Evolutionary conservation across 257 asterid species (phyloP).

Genomic region (Solanum clarkiae): DNA sequence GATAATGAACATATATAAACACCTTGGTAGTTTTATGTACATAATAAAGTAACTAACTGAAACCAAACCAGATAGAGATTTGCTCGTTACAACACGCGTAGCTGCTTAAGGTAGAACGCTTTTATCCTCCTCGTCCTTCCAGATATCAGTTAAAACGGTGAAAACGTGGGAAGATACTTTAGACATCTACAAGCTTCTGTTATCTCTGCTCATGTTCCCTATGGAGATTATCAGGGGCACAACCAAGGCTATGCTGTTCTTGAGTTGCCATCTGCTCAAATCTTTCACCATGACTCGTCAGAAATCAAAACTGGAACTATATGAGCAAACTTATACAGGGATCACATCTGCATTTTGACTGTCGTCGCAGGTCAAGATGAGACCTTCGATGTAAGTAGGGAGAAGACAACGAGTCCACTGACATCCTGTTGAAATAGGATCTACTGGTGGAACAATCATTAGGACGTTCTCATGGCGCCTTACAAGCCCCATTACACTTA

Average conservation of each 20-base stretch:
- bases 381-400: constrained; percentile 32
- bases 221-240: not conserved
- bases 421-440: constrained; percentile 38
- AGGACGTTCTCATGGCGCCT: constrained; percentile 38
- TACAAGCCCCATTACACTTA: constrained; percentile 51
- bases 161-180: not conserved
- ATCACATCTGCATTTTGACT: constrained; percentile 26
- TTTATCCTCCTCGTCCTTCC: not conserved
- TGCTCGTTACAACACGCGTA: not conserved
- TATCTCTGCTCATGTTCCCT: not conserved
- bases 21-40: not conserved
- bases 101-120: not conserved
- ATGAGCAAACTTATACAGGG: constrained; percentile 30
- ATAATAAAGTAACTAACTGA: not conserved
- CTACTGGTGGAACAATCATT: constrained; percentile 52
- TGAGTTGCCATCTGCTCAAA: not conserved
- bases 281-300: not conserved
- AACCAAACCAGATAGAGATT: not conserved
- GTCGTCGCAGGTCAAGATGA: constrained; percentile 24
- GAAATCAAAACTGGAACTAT: not conserved
- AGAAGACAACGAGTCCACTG: constrained; percentile 31
- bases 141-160: not conserved
- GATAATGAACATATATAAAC: not conserved
- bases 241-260: not conserved
- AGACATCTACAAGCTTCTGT: not conserved